Evolutionary conservation across 352 stramenopile species (phyloP).

Genomic region (Phytopythium montanum): DNA sequence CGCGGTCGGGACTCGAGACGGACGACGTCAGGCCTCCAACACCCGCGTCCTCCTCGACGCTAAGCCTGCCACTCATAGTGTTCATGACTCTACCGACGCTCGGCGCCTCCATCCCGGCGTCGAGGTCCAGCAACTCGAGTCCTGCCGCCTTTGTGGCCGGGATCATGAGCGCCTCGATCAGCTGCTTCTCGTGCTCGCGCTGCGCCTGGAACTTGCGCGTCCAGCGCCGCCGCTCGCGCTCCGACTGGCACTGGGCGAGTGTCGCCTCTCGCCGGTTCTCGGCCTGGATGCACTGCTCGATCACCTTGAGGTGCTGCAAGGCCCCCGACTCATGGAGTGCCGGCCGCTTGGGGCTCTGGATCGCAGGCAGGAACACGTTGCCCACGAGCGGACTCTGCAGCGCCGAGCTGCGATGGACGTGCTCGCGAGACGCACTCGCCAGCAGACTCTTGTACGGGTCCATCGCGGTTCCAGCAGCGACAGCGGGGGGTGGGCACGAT

Average conservation of each 20-base stretch:
- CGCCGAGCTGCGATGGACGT: slow-evolving; percentile 32
- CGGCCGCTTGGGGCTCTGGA: slow-evolving; percentile 23
- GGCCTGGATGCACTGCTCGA: slow-evolving; percentile 69
- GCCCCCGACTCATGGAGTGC: neutral
- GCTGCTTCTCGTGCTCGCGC: slow-evolving; percentile 42
- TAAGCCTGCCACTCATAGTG: neutral
- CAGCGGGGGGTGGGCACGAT: too few species aligned
- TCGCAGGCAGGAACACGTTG: slow-evolving; percentile 62
- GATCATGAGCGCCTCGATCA: slow-evolving; percentile 62
- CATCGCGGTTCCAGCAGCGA: neutral
- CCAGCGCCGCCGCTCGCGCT: slow-evolving; percentile 41
- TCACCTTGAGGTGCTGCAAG: slow-evolving; percentile 59
- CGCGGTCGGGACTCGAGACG: slow-evolving; percentile 25
- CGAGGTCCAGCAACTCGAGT: slow-evolving; percentile 32
- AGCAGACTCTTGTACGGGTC: slow-evolving; percentile 54
- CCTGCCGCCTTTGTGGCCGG: slow-evolving; percentile 14
- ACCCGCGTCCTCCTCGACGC: neutral
- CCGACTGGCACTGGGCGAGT: slow-evolving; percentile 43
- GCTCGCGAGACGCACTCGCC: slow-evolving; percentile 34
- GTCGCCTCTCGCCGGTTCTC: slow-evolving; percentile 66
- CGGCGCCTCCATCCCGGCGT: neutral
- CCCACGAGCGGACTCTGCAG: slow-evolving; percentile 46
- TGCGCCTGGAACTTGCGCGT: slow-evolving; percentile 58
- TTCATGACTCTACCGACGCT: slow-evolving; percentile 1
- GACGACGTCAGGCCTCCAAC: slow-evolving; percentile 17